Percentiles rank a stretch among this genome's conserved stretches.
Conservation (phyloP, 2,329 filamentous ascomycete species). For the Fusarium praegraminearum region DNA sequence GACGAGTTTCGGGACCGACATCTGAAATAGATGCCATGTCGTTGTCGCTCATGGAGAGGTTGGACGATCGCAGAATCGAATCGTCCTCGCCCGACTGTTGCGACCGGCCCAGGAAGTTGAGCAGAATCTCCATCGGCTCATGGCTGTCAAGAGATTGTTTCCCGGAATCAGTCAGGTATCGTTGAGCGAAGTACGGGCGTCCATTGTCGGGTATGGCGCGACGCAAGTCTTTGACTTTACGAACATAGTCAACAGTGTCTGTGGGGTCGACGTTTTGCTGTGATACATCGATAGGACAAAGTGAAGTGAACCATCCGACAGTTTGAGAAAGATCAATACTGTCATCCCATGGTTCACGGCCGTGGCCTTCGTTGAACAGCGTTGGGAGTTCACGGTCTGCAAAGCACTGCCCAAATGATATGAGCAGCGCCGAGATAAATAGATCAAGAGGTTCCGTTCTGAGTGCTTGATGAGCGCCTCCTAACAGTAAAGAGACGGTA, state of each 20-base stretch:
- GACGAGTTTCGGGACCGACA: constrained; percentile 14
- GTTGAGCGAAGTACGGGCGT: constrained; percentile 29
- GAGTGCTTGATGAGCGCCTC: constrained; percentile 48
- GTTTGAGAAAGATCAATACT: constrained; percentile 54
- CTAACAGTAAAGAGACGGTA: constrained; percentile 27
- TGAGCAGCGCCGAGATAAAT: constrained; percentile 51
- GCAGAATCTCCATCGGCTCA: constrained; percentile 27
- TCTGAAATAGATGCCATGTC: constrained; percentile 16
- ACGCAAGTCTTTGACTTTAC: constrained; percentile 23
- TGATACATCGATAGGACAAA: constrained; percentile 51
- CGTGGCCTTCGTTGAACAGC: constrained; percentile 58
- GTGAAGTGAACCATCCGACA: constrained; percentile 61
- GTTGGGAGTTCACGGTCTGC: constrained; percentile 50
- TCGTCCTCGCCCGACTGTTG: constrained; percentile 4
- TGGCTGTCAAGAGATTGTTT: neutral
- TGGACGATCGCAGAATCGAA: neutral
- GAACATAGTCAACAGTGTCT: constrained; percentile 21
- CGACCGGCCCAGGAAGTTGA: constrained; percentile 28
- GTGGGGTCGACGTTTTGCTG: neutral
- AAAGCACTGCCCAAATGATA: constrained; percentile 54
- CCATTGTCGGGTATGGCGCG: constrained; percentile 29
- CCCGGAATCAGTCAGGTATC: constrained; percentile 5
- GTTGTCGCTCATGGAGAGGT: constrained; percentile 11
- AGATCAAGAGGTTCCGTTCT: constrained; percentile 56
- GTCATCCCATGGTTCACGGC: constrained; percentile 53